phyloP scores from a whole-genome alignment of 805 yeast genomes.

The Lipomyces mesembrius region DNA sequence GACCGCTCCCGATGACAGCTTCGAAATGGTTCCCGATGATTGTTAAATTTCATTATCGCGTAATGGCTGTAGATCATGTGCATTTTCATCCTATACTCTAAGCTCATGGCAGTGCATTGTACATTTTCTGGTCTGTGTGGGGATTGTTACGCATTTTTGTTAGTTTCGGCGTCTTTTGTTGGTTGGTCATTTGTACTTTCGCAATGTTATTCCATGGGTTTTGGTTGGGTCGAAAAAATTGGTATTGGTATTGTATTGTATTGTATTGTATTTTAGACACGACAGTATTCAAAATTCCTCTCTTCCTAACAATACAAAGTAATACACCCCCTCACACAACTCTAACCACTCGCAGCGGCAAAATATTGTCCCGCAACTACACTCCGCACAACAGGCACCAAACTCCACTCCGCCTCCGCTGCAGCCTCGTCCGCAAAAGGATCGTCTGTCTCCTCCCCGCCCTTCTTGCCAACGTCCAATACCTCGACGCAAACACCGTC shows the following conservation, averaged over 20 bases:
- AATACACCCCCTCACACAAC: not conserved
- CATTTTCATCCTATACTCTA: not conserved
- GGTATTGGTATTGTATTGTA: not conserved
- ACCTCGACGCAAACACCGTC: constrained; percentile 22
- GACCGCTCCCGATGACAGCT: not conserved
- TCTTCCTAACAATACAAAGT: not conserved
- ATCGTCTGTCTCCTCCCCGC: constrained; percentile 24
- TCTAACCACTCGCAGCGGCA: constrained; percentile 22
- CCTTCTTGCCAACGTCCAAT: constrained; percentile 20
- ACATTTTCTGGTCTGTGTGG: not conserved
- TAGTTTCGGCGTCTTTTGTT: not conserved
- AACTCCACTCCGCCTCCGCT: constrained; percentile 26
- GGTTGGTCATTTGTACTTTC: not conserved
- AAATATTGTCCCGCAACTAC: constrained; percentile 34
- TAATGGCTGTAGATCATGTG: not conserved
- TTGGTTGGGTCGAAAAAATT: not conserved
- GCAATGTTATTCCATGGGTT: not conserved
- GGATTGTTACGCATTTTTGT: not conserved
- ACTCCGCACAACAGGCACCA: constrained; percentile 29
- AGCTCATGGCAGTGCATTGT: not conserved
- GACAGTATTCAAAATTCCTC: not conserved
- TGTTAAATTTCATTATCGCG: not conserved
- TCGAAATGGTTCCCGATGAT: constrained; percentile 13
- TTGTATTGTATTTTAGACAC: not conserved
- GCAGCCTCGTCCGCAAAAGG: constrained; percentile 39